Evolutionary conservation across 257 asterid genomes (phyloP), one percentile per base, ranked within the genome.

Genomic region (Thymus quinquecostatus): DNA sequence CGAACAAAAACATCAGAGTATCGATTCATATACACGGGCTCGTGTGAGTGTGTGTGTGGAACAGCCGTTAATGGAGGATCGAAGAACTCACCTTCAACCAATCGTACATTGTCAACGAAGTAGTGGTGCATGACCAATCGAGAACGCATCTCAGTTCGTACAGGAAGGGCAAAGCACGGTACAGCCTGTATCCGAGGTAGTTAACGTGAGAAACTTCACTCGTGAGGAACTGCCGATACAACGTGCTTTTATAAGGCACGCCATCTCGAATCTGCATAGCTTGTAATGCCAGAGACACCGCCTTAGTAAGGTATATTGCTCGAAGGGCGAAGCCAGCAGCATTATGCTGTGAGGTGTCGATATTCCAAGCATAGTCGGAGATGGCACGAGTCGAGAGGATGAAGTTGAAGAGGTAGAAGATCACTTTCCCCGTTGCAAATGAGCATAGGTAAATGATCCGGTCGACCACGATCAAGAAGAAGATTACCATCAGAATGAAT

Each of bases 101-200:
- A 80, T 95, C 99, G 71, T 95, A 95, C 99, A 95, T 95, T 41
- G 98, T 95, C 78, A 95, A 83, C 14, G 99, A 86, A 30, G 98
- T 95, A 8, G 88, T 83, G 4, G 99, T 95, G 85, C 99, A 95
- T 6, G 99, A 95, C 99, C 99, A 95, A 80, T 95, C 99, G 80
- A 95, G 97, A 72, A 95, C 98, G 12, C 98, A 92, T 59, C 99
- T 82, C 66, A 95, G 77, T 83, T 95, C 99, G 69, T 95, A 95
- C 28, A 95, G 86, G 83, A 95, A 95, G 64, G 98, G 99, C 77
- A 95, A 81, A 75, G 99, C 97, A 10, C 98, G 97, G 77, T 95
- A 95, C 68, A 95, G 90, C 79, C 96, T 85, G 82, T 95, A 92
- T 30, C 96, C 99, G 43, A 89, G 74, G 83, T 84, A 92, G 76